Percentiles rank a stretch among this genome's conserved stretches.
These are phyloP conservation scores for Mortierella sp. DNA, from an alignment of 371 early-diverging fungal species.

Conservation along the genomic window DNA sequence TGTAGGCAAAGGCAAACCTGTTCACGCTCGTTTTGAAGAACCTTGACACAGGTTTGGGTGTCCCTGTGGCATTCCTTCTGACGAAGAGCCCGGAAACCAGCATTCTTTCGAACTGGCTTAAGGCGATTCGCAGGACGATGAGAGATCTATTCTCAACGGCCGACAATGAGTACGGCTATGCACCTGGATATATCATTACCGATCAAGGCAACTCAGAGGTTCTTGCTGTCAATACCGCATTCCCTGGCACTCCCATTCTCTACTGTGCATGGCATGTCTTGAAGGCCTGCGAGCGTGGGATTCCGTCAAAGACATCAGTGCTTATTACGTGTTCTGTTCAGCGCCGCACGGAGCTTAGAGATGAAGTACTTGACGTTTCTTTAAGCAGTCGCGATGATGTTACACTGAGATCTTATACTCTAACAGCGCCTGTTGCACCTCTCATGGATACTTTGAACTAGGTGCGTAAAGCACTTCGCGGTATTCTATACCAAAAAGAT, in stretches of 20 bases:
- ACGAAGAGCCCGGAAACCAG: background rate
- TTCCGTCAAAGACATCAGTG: too few species aligned
- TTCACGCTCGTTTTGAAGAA: slow-evolving; percentile 28
- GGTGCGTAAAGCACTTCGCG: too few species aligned
- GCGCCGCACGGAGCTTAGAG: too few species aligned
- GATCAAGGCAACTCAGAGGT: slow-evolving; percentile 27
- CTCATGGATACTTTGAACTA: too few species aligned
- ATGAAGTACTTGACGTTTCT: too few species aligned
- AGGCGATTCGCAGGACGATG: slow-evolving; percentile 15
- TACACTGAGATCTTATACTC: too few species aligned
- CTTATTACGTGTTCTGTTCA: too few species aligned
- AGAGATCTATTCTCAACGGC: slow-evolving; percentile 10
- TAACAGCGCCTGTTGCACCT: too few species aligned
- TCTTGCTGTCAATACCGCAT: slow-evolving; percentile 12
- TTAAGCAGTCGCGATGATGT: too few species aligned
- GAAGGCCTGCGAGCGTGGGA: slow-evolving; percentile 17
- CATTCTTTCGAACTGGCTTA: slow-evolving; percentile 12
- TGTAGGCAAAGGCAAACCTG: slow-evolving; percentile 11
- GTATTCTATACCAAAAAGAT: too few species aligned
- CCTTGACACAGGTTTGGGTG: slow-evolving; percentile 17
- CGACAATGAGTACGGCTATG: slow-evolving; percentile 14
- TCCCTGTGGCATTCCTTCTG: slow-evolving; percentile 31
- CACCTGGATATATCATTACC: slow-evolving; percentile 21
- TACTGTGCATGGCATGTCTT: slow-evolving; percentile 33
- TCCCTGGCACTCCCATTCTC: slow-evolving; percentile 11